These are phyloP conservation scores for Blastobotrys terrestris DNA, from an alignment of 805 yeast genomes.

Conservation along the genomic window DNA sequence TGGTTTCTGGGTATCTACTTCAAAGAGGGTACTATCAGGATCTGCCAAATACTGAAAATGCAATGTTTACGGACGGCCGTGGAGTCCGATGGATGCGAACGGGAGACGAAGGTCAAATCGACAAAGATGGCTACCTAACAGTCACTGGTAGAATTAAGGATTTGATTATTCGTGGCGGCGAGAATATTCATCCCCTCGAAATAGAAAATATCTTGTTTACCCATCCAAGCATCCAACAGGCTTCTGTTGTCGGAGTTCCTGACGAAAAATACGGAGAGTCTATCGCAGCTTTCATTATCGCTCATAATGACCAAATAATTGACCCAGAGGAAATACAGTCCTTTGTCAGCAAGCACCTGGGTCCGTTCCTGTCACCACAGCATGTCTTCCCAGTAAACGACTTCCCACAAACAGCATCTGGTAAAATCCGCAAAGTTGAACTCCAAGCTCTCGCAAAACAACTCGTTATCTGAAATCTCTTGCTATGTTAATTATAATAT, in stretches of 20 bases:
- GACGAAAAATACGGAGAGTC: constrained; percentile 28
- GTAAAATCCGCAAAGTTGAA: constrained; percentile 29
- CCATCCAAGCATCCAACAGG: constrained; percentile 24
- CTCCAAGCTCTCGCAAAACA: constrained; percentile 7
- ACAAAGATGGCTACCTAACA: constrained; percentile 23
- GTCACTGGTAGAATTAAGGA: constrained; percentile 31
- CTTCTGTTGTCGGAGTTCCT: constrained; percentile 28
- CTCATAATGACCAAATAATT: constrained; percentile 9
- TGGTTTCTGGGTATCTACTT: constrained; percentile 26
- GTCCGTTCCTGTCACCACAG: constrained; percentile 28
- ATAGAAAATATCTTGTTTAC: constrained; percentile 26
- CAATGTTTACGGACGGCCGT: constrained; percentile 20
- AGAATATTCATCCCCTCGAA: constrained; percentile 29
- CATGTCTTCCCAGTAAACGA: constrained; percentile 21
- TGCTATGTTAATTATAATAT: background rate
- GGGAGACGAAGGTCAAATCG: constrained; percentile 28
- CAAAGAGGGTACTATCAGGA: constrained; percentile 24
- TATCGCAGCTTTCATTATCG: constrained; percentile 25
- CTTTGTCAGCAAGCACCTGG: constrained; percentile 20
- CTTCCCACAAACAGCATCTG: constrained; percentile 29
- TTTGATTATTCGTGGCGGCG: constrained; percentile 30
- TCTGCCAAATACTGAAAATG: constrained; percentile 23
- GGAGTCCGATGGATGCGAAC: constrained; percentile 28
- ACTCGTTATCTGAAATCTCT: background rate
- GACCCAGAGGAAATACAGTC: constrained; percentile 18